Conservation (phyloP, 495 filamentous ascomycete genomes). For the Neurospora sp. region DNA sequence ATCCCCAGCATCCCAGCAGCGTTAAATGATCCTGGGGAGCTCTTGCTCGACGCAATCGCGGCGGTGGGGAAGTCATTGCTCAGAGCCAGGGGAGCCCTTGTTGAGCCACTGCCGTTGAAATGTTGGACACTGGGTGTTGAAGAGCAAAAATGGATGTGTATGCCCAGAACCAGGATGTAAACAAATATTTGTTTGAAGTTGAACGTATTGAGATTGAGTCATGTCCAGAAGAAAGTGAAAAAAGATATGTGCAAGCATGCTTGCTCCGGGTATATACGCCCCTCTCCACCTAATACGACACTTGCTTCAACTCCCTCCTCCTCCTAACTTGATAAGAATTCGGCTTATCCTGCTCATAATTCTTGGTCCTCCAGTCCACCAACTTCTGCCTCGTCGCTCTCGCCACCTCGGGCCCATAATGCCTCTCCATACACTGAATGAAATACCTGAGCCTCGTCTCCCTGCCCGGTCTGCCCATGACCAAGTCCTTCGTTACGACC, state of each 20-base stretch:
- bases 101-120: not conserved
- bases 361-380: not conserved
- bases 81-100: not conserved
- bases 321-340: not conserved
- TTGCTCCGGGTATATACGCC: not conserved
- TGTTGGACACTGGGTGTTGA: not conserved
- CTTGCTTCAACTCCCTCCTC: not conserved
- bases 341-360: not conserved
- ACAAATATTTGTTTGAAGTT: not conserved
- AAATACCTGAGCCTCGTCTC: slow-evolving; percentile 29
- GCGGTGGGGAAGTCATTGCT: not conserved
- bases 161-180: not conserved
- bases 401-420: slow-evolving; percentile 21
- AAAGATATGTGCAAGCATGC: not conserved
- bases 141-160: too few relatives aligned
- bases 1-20: not conserved
- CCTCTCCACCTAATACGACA: not conserved
- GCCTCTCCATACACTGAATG: slow-evolving; percentile 21
- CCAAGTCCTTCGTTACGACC: slow-evolving; percentile 29
- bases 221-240: not conserved
- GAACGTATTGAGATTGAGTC: not conserved
- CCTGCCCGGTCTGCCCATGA: slow-evolving; percentile 22
- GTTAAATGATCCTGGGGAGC: not conserved
- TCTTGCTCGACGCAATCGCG: not conserved
- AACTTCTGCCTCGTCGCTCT: not conserved